phyloP scores from a whole-genome alignment of 2,329 filamentous ascomycete species.

The Xylariaceae sp. region DNA sequence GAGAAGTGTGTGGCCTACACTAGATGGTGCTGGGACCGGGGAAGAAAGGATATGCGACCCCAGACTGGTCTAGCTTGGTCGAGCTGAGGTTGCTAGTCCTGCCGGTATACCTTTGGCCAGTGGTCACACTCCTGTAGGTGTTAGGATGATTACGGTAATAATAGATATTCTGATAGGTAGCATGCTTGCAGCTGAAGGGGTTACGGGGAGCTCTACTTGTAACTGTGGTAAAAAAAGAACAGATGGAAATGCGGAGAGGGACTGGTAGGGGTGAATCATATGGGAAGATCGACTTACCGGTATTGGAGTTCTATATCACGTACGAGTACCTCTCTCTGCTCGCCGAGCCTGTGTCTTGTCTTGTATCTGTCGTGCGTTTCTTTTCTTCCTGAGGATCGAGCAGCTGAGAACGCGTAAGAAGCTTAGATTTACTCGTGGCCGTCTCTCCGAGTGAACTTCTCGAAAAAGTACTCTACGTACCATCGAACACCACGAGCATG shows the following conservation, averaged over 20 bases:
- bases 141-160: conserved; percentile 12
- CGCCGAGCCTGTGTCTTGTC: neutral
- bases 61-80: conserved; percentile 27
- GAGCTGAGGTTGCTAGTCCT: conserved; percentile 27
- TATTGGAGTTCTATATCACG: no score
- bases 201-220: conserved; percentile 15
- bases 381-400: neutral
- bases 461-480: neutral
- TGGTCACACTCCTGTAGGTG: conserved; percentile 13
- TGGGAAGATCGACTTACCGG: neutral
- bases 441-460: neutral
- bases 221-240: conserved; percentile 1
- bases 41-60: conserved; percentile 23
- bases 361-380: neutral
- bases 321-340: neutral
- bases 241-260: conserved; percentile 2
- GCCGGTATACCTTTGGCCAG: conserved; percentile 8
- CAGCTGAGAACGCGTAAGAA: conserved; percentile 6
- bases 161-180: conserved; percentile 9
- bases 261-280: neutral
- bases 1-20: conserved; percentile 24
- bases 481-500: conserved; percentile 8
- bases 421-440: neutral
- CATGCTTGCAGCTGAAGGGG: conserved; percentile 10
- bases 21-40: conserved; percentile 18